Percentiles rank a stretch among this genome's conserved stretches.
Conservation (phyloP, 371 early-diverging fungal genomes). For the Rhizopus delemar region DNA sequence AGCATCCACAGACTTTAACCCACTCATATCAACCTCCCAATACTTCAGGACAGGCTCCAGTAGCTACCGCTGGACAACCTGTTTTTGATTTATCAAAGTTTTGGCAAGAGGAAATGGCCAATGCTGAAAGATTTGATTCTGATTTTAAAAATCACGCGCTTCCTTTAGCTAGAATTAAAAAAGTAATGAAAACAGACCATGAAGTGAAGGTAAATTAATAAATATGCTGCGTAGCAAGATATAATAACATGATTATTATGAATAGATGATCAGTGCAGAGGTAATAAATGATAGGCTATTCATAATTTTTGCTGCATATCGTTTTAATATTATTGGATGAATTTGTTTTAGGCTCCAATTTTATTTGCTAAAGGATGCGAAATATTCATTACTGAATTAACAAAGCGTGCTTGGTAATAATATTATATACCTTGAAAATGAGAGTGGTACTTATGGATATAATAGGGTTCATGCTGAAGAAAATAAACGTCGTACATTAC, state of each 20-base stretch:
- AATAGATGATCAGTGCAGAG: slow-evolving; percentile 47
- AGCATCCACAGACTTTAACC: not conserved
- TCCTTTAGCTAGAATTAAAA: slow-evolving; percentile 99
- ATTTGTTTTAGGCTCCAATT: slow-evolving; percentile 75
- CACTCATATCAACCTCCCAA: not conserved
- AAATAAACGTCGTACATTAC: slow-evolving; percentile 97
- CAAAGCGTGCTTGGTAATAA: slow-evolving; percentile 89
- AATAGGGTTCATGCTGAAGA: slow-evolving; percentile 95
- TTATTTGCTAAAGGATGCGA: slow-evolving; percentile 98
- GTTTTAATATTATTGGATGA: slow-evolving; percentile 12
- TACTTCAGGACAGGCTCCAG: not conserved
- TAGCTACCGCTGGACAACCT: slow-evolving; percentile 37
- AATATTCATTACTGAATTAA: slow-evolving; percentile 95
- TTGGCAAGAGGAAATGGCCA: slow-evolving; percentile 48
- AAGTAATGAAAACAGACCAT: slow-evolving; percentile 99
- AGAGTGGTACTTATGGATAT: too few species aligned
- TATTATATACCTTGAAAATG: not conserved
- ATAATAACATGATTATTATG: not conserved
- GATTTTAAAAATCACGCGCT: slow-evolving; percentile 93
- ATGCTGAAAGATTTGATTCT: slow-evolving; percentile 42
- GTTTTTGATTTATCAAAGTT: slow-evolving; percentile 50
- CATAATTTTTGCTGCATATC: slow-evolving; percentile 5
- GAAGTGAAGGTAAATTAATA: slow-evolving; percentile 80
- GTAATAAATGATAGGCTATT: slow-evolving; percentile 12
- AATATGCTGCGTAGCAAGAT: not conserved